These are phyloP conservation scores for Linnemannia elongata DNA, from an alignment of 192 early-diverging fungal species.

Conservation along the genomic window DNA sequence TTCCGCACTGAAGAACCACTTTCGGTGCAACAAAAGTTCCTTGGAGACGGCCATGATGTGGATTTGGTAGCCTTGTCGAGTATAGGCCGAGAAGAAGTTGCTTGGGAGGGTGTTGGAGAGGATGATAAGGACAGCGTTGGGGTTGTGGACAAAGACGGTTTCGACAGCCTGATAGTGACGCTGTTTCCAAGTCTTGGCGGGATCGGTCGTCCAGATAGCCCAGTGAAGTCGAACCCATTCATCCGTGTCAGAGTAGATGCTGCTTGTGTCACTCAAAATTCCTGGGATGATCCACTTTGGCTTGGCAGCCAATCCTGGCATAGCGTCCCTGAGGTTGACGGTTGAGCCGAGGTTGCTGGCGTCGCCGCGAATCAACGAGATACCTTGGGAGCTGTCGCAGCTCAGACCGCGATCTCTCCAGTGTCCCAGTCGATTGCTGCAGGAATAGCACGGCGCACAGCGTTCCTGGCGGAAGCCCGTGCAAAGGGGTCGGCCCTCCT, in stretches of 20 bases:
- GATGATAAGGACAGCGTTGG: conserved; percentile 67
- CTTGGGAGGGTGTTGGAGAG: conserved; percentile 63
- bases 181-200: conserved; percentile 61
- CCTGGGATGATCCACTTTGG: conserved; percentile 69
- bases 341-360: conserved; percentile 13
- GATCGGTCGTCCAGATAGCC: conserved; percentile 71
- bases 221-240: conserved; percentile 71
- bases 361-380: conserved; percentile 54
- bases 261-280: conserved; percentile 63
- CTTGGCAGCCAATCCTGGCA: conserved; percentile 44
- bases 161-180: conserved; percentile 70
- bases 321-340: conserved; percentile 41
- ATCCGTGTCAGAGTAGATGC: conserved; percentile 67
- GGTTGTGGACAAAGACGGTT: conserved; percentile 70
- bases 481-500: conserved; percentile 58
- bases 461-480: conserved; percentile 61
- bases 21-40: conserved; percentile 62
- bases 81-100: conserved; percentile 67
- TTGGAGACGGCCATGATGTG: conserved; percentile 68
- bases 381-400: conserved; percentile 66
- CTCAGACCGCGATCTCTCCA: conserved; percentile 69
- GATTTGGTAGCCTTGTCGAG: conserved; percentile 66
- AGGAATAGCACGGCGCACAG: conserved; percentile 72
- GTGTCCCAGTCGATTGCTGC: conserved; percentile 61
- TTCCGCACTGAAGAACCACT: conserved; percentile 69